Evolutionary conservation across 1,284 basidiomycete genomes (phyloP), one percentile per base, ranked within the genome.

Genomic region (Marasmius fiardii): DNA sequence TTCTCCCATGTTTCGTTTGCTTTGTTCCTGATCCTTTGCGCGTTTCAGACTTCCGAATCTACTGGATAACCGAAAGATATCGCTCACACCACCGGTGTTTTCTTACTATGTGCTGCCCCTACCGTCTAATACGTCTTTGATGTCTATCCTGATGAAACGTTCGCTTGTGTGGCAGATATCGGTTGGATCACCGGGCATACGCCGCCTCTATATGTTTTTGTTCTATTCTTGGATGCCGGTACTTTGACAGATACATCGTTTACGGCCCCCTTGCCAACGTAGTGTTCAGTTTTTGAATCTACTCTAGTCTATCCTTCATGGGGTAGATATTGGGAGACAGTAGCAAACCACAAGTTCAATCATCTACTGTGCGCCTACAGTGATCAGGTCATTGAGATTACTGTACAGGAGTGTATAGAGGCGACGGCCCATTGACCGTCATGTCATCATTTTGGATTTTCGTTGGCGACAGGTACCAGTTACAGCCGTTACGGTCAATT

Each of bases 161-260:
- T 96, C 70, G 96, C 91, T 4, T 99, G 97, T 79, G 96, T 98
- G 95, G 96, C 96, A 60, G 96, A 99, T 69, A 84, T 99, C 56
- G 96, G 96, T 65, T 99, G 96, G 96, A 98, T 99, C 75, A 99
- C 96, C 3, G 96, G 96, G 37, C 96, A 98, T 78, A 93, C 93
- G 79, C 72, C 34, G 10, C n/a, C 14, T 52, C 28, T 21, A 33
- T 48, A 26, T 34, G 23, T 44, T 8, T 51, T 28, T 44, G 53
- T 57, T 21, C 39, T 59, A 53, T n/a, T n/a, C n/a, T 43, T 49
- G 20, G 45, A 31, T 59, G 11, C 43, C 28, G 51, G n/a, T 31
- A n/a, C 14, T 53, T 12, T 34, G 18, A 28, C 58, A 85, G 83
- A 11, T 95, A 98, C 78, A 98, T 98, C 70, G 83, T 98, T 63